These are phyloP conservation scores for Gastrolobium villosum DNA, from an alignment of 306 rosid genomes.

Conservation along the genomic window DNA sequence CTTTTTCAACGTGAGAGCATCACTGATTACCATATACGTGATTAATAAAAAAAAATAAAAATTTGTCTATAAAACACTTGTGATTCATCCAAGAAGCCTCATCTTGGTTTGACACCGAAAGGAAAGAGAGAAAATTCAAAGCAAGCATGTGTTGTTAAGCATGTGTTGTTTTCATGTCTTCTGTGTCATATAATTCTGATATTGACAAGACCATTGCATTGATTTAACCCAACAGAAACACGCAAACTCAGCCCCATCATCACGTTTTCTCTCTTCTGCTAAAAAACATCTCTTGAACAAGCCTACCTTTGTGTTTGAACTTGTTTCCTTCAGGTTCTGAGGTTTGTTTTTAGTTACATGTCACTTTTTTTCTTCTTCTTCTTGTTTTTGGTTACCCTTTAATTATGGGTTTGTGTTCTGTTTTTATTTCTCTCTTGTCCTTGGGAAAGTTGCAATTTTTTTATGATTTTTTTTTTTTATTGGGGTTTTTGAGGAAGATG, in stretches of 20 bases:
- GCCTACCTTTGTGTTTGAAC: background rate
- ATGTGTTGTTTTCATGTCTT: no score
- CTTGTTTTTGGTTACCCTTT: conserved; percentile 37
- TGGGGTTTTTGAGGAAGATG: conserved; percentile 25
- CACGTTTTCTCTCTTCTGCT: background rate
- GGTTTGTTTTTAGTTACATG: conserved; percentile 36
- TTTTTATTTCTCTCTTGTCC: background rate
- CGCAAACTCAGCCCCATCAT: background rate
- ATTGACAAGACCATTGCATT: background rate
- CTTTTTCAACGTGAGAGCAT: no score
- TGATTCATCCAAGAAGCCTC: no score
- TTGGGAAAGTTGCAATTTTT: conserved; percentile 17
- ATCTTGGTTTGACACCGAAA: background rate
- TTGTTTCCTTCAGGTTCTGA: conserved; percentile 27
- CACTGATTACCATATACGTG: no score
- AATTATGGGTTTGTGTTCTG: conserved; percentile 39
- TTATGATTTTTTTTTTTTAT: background rate
- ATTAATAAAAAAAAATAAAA: no score
- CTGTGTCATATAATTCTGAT: no score
- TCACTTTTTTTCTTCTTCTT: background rate
- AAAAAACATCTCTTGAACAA: background rate
- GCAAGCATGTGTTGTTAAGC: background rate
- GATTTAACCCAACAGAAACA: background rate
- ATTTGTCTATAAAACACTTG: no score
- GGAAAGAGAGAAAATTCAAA: conserved; percentile 33